Evolutionary conservation across 352 stramenopile genomes (phyloP).

Genomic region (Thalassiosira mediterranea): DNA sequence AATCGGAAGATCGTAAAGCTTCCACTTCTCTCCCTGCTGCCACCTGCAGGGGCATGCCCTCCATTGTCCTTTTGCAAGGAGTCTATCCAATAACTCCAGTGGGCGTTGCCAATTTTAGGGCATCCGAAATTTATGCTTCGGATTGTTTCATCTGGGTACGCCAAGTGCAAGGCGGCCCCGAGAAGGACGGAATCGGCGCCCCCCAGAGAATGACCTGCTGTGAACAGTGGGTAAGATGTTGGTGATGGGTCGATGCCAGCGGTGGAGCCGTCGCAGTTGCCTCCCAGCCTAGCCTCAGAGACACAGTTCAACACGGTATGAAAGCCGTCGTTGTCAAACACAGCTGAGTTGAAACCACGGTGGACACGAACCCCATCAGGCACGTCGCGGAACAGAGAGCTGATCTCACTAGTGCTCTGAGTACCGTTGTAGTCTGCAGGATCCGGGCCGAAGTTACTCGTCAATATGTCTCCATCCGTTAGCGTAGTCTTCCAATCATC

Average conservation of each 20-base stretch:
- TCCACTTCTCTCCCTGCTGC: neutral
- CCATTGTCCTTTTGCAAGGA: conserved; percentile 30
- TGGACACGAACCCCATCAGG: conserved; percentile 58
- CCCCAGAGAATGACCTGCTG: conserved; percentile 75
- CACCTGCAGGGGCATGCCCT: neutral
- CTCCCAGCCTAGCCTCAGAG: conserved; percentile 27
- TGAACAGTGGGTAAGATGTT: conserved; percentile 51
- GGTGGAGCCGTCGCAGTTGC: conserved; percentile 18
- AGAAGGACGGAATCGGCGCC: conserved; percentile 69
- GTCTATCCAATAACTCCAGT: conserved; percentile 52
- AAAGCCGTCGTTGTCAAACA: conserved; percentile 68
- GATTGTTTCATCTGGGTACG: conserved; percentile 49
- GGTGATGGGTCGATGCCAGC: neutral
- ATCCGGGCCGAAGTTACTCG: conserved; percentile 57
- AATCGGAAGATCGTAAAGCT: conserved; percentile 62
- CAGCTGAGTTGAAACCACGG: conserved; percentile 75
- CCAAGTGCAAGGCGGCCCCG: conserved; percentile 52
- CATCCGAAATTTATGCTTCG: conserved; percentile 74
- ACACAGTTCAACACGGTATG: conserved; percentile 47
- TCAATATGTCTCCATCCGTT: conserved; percentile 69
- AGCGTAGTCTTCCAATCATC: conserved; percentile 71
- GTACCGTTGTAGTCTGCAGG: conserved; percentile 6
- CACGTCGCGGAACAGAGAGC: conserved; percentile 26
- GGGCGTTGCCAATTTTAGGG: conserved; percentile 62
- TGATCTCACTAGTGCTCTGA: conserved; percentile 1